A percentile compares a stretch with the other conserved stretches of the same genome.
These are phyloP conservation scores for Hordeum pubiflorum DNA, from an alignment of 202 grass and related monocot species.

Conservation along the genomic window DNA sequence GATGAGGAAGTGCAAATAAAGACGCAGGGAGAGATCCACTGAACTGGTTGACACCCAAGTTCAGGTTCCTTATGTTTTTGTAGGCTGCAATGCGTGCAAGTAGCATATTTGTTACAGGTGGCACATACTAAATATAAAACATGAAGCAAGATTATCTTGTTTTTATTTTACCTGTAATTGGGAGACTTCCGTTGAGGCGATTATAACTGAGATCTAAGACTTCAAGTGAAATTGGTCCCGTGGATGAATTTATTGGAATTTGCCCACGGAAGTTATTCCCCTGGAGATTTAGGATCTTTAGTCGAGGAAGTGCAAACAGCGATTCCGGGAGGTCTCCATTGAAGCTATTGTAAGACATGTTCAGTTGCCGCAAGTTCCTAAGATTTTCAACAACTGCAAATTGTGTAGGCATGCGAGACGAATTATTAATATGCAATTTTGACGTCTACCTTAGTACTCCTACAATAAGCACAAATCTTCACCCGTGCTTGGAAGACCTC, in stretches of 20 bases:
- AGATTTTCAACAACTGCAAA: background rate
- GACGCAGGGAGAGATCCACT: too few species aligned
- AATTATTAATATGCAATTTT: background rate
- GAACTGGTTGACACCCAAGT: too few species aligned
- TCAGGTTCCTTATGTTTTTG: too few species aligned
- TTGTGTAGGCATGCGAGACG: background rate
- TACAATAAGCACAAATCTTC: background rate
- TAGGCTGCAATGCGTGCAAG: too few species aligned
- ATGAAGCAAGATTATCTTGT: too few species aligned
- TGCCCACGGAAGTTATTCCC: accelerated
- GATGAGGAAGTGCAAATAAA: too few species aligned
- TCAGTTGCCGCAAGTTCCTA: background rate
- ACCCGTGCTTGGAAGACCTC: background rate
- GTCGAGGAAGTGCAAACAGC: background rate
- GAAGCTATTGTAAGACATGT: background rate
- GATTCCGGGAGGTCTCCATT: background rate
- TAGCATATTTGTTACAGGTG: too few species aligned
- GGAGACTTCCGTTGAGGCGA: background rate
- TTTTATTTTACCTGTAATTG: background rate
- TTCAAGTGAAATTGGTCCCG: background rate
- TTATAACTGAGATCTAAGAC: background rate
- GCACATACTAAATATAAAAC: too few species aligned
- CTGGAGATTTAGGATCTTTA: background rate
- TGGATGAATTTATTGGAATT: background rate
- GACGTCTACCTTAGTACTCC: background rate